Conservation (phyloP, 805 yeast genomes). For the Brettanomyces custersianus region DNA sequence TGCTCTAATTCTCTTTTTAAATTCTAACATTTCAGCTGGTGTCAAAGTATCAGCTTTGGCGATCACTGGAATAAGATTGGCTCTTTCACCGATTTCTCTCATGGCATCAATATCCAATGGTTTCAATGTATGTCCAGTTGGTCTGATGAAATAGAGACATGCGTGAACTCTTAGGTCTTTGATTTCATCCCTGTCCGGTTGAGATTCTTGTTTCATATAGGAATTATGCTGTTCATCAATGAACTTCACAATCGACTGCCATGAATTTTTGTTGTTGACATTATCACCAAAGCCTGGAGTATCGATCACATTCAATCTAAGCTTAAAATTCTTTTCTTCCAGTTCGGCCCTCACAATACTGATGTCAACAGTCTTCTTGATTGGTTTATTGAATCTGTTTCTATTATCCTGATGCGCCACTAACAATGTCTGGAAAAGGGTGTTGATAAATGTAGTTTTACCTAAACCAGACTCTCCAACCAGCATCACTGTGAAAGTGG, state of each 20-base stretch:
- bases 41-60: conserved; percentile 84
- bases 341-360: conserved; percentile 72
- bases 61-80: conserved; percentile 81
- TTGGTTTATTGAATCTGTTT: conserved; percentile 49
- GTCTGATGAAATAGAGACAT: conserved; percentile 82
- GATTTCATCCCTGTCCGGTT: conserved; percentile 58
- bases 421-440: conserved; percentile 68
- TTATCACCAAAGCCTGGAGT: conserved; percentile 94
- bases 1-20: conserved; percentile 70
- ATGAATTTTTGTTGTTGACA: conserved; percentile 74
- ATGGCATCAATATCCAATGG: conserved; percentile 84
- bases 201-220: conserved; percentile 88
- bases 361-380: conserved; percentile 66
- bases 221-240: conserved; percentile 87
- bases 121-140: conserved; percentile 80
- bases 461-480: conserved; percentile 92
- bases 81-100: conserved; percentile 74
- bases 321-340: conserved; percentile 75
- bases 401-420: conserved; percentile 50
- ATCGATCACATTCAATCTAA: conserved; percentile 74
- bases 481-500: conserved; percentile 71
- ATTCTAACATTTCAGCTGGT: conserved; percentile 55
- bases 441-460: conserved; percentile 83
- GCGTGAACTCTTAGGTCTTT: conserved; percentile 88
- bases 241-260: conserved; percentile 83